Evolutionary conservation across 2,329 filamentous ascomycete species (phyloP), one percentile per base, ranked within the genome.

Genomic region (Colletotrichum sp.): DNA sequence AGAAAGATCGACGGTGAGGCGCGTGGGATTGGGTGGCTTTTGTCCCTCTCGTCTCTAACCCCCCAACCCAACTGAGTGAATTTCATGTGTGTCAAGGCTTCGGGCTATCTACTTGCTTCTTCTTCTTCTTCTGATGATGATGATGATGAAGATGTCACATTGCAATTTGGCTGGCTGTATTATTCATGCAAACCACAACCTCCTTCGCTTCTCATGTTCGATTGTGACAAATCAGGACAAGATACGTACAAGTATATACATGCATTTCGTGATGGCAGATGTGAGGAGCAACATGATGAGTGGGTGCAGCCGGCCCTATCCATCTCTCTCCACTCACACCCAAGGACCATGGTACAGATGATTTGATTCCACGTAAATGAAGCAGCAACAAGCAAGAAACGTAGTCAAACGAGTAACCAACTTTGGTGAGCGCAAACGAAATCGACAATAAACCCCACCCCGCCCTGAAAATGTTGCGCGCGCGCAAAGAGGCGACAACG

Each of bases 1-100:
- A 73, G 55, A 56, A 68, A 68, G 73, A 75, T 75, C 73, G 73
- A 67, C 63, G 48, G 69, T 59, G 69, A 75, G 73, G 73, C 69
- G 73, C 56, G 21, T 28, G 55, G 55, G 26, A 48, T 36, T 18
- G 66, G 55, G 52, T 21, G 36, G 55, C 34, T 32, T 13, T 56
- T 52, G 24, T 69, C 28, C 52, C 48, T 59, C 24, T 38, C 58
- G 28, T 61, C n/a, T 18, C n/a, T 10, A 30, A 48, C 38, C 9
- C 38, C 38, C 38, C 18, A 12, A 48, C 38, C 38, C 38, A 48
- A 48, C 38, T n/a, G 18, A n/a, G 38, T n/a, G 38, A 48, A 48
- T 48, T 48, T 48, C 38, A 18, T 38, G 38, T 43, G 38, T 61
- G 28, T 61, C 58, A 12, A 61, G 58, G 24, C 18, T 5, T n/a